These are phyloP conservation scores for Plasmodium inui DNA, from an alignment of 169 alveolate species.

Conservation along the genomic window DNA sequence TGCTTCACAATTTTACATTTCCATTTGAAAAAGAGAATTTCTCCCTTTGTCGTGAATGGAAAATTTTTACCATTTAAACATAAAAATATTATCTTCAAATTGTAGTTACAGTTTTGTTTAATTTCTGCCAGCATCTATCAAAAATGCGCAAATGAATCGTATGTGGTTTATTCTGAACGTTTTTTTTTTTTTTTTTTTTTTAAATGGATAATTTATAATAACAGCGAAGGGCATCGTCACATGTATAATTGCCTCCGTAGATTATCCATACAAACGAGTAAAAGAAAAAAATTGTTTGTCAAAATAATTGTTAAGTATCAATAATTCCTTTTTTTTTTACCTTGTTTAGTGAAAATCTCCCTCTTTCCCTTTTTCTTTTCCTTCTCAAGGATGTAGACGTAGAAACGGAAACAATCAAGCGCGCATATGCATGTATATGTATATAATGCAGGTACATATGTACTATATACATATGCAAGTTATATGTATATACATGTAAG, in stretches of 20 bases:
- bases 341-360: background rate
- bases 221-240: background rate
- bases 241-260: background rate
- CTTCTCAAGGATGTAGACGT: background rate
- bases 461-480: background rate
- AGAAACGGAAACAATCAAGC: background rate
- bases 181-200: conserved; percentile 3
- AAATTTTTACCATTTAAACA: background rate
- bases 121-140: background rate
- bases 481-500: background rate
- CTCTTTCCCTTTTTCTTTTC: background rate
- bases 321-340: background rate
- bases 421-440: background rate
- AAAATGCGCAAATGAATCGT: background rate
- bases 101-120: background rate
- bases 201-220: background rate
- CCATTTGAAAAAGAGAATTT: background rate
- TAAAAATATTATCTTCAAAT: background rate
- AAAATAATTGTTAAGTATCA: background rate
- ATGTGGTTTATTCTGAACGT: background rate
- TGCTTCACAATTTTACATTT: background rate
- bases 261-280: background rate
- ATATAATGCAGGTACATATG: background rate
- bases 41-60: background rate
- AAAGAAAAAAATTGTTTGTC: background rate